phyloP scores from a whole-genome alignment of 2,329 filamentous ascomycete genomes.

The Sporothrix brasiliensis region DNA sequence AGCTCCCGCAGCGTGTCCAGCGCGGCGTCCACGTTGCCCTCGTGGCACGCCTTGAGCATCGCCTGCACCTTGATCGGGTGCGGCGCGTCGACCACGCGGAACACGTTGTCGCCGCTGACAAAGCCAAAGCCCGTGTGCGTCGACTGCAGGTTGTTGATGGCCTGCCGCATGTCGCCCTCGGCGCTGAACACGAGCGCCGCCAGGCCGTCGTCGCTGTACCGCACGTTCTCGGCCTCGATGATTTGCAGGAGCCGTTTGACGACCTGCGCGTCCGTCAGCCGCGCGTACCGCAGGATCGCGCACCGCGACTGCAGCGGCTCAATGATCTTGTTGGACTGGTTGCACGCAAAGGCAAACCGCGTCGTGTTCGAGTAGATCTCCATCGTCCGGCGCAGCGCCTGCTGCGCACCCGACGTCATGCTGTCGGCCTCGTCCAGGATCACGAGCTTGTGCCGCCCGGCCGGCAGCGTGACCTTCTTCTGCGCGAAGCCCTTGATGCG shows the following conservation, averaged over 20 bases:
- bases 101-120: constrained; percentile 96
- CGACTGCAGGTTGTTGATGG: constrained; percentile 97
- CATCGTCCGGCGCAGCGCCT: constrained; percentile 94
- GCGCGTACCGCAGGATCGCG: constrained; percentile 90
- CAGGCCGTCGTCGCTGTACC: constrained; percentile 89
- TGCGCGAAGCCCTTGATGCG: constrained; percentile 98
- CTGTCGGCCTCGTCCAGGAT: constrained; percentile 98
- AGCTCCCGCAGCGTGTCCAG: constrained; percentile 85
- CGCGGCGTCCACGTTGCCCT: constrained; percentile 85
- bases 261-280: constrained; percentile 88
- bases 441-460: constrained; percentile 90
- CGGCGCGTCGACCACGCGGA: constrained; percentile 94
- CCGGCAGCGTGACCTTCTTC: constrained; percentile 94
- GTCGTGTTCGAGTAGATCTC: constrained; percentile 98
- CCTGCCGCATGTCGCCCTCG: constrained; percentile 98
- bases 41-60: constrained; percentile 96
- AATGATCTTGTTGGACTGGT: constrained; percentile 99
- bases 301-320: constrained; percentile 97
- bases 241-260: constrained; percentile 90
- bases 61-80: constrained; percentile 98
- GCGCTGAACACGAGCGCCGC: constrained; percentile 96
- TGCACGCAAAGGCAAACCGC: constrained; percentile 96
- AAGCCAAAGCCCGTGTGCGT: constrained; percentile 93
- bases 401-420: constrained; percentile 96
- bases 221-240: constrained; percentile 85